Evolutionary conservation across 225 moss, liverwort and hornwort species (phyloP).

Genomic region (Takakia lepidozioides): DNA sequence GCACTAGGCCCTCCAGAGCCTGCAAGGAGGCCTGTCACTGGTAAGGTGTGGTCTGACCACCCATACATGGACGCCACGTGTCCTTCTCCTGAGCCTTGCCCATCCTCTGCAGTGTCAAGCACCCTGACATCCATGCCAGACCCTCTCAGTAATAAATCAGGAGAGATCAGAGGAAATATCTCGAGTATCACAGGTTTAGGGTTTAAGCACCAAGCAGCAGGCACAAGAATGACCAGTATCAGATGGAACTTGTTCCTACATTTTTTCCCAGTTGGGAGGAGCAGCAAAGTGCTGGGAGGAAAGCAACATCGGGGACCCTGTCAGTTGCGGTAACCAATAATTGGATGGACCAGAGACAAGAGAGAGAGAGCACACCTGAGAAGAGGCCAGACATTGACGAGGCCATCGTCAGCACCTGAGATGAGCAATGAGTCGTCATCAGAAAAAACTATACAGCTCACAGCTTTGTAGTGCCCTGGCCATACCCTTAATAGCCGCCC

Average conservation of each 20-base stretch:
- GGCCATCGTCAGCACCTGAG: constrained; percentile 87
- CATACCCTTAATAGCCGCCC: constrained; percentile 83
- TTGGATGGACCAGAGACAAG: not conserved
- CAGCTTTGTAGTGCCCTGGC: constrained; percentile 87
- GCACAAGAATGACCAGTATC: no score
- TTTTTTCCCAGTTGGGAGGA: no score
- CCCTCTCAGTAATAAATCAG: no score
- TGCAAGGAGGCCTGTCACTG: constrained; percentile 85
- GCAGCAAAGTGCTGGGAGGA: no score
- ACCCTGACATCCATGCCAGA: no score
- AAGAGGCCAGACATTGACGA: constrained; percentile 94
- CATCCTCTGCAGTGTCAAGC: constrained; percentile 72
- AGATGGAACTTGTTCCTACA: no score
- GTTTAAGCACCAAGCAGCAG: no score
- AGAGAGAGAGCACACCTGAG: constrained; percentile 59
- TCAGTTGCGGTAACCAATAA: no score
- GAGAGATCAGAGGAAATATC: no score
- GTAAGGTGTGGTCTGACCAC: constrained; percentile 95
- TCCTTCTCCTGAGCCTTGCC: constrained; percentile 52
- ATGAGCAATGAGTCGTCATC: constrained; percentile 91
- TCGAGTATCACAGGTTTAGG: constrained; percentile 21
- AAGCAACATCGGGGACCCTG: no score
- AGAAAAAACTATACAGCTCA: constrained; percentile 87
- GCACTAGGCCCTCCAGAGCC: constrained; percentile 96
- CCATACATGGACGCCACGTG: constrained; percentile 80